Base-by-base conservation (phyloP, 2,329 filamentous ascomycete genomes). In the Aspergillus calidoustus region DNA sequence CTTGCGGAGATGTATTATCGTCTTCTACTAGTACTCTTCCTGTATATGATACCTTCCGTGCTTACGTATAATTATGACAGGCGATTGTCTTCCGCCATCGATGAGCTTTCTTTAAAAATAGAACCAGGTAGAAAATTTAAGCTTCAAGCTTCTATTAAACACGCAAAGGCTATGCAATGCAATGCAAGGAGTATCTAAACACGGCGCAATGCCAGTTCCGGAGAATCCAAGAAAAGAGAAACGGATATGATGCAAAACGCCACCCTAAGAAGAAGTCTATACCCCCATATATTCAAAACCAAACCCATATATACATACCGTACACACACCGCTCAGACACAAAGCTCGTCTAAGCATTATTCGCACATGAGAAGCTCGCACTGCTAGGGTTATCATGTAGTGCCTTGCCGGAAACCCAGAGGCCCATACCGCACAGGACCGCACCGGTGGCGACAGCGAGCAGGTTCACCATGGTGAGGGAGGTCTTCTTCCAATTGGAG, bases 351-450 rank as follows among this genome's bases (percentile, higher is more conserved):
- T 53, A 60, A 25, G 69, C 67, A 66, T 69, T 74, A 51, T 68
- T 73, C 15, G 68, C 69, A 47, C 74, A 76, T 6, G 74, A 74
- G 62, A 76, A 76, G 59, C 72, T 75, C 7, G 65, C 65, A 31
- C 66, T 68, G 57, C 69, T 70, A 30, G 72, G 67, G 46, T 74
- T 68, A 46, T 75, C 73, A 30, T 75, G 73, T 23, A 76, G 67
- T n/a, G 72, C 69, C 50, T 74, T 75, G 3, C 74, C 73, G 8
- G 74, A 76, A 23, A 74, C 72, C 57, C 70, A 76, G 11, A 76
- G 71, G 23, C 74, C 74, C n/a, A 76, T 69, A 56, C 72, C 72
- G 47, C 74, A 75, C 66, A 74, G 57, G 52, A 57, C 60, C 6
- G 60, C 65, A 9, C 68, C 73, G 22, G 72, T 61, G 0, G 41